These are phyloP conservation scores for Penicillium alfredii DNA, from an alignment of 495 filamentous ascomycete species.

Conservation along the genomic window DNA sequence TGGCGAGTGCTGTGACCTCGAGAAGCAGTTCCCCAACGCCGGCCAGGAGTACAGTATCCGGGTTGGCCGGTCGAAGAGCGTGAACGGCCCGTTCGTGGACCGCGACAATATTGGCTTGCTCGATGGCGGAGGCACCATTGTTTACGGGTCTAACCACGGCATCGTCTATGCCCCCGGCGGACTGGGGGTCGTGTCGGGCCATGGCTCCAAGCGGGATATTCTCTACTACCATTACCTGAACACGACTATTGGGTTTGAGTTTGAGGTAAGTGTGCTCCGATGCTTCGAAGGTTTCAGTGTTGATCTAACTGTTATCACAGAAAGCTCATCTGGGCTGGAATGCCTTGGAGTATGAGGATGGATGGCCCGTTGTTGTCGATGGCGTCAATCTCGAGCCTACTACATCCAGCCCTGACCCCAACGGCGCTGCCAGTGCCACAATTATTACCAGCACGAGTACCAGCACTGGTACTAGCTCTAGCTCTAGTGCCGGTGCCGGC, in stretches of 20 bases:
- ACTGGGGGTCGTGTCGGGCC: constrained; percentile 31
- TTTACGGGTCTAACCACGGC: constrained; percentile 44
- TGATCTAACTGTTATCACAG: constrained; percentile 15
- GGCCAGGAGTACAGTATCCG: constrained; percentile 59
- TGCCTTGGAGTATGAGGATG: constrained; percentile 36
- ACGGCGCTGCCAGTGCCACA: too few species aligned
- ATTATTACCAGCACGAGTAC: too few species aligned
- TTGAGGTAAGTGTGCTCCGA: constrained; percentile 24
- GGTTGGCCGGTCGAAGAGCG: constrained; percentile 32
- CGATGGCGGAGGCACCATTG: constrained; percentile 37
- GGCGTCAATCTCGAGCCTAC: constrained; percentile 4
- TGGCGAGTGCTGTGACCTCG: constrained; percentile 61
- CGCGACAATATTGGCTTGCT: constrained; percentile 20
- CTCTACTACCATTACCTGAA: constrained; percentile 48
- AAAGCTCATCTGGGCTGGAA: constrained; percentile 44
- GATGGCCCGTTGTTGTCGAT: constrained; percentile 34
- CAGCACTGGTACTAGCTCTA: too few species aligned
- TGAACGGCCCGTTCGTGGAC: constrained; percentile 41
- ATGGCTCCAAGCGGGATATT: constrained; percentile 30
- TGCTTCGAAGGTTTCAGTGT: neutral
- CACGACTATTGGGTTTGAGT: constrained; percentile 33
- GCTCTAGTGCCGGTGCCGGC: too few species aligned
- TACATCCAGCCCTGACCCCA: too few species aligned
- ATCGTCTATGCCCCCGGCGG: constrained; percentile 45
- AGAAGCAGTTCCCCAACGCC: constrained; percentile 37